Percentiles rank a stretch among this genome's conserved stretches.
These are phyloP conservation scores for Kingdonia uniflora DNA, from an alignment of 164 flowering plant species.

Conservation along the genomic window DNA sequence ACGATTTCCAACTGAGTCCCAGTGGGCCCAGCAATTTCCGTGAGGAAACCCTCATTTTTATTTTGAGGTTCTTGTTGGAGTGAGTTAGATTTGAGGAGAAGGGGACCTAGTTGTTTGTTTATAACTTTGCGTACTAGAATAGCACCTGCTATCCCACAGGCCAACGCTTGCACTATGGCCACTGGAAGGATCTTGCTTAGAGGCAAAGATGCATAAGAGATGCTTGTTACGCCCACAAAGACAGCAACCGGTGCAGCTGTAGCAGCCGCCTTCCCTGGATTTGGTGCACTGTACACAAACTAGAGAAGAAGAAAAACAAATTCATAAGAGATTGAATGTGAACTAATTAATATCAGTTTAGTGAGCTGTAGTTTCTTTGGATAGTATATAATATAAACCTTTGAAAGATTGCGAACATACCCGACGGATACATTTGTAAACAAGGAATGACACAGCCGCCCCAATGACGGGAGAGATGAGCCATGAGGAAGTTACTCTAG, in stretches of 20 bases:
- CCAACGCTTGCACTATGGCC: conserved; percentile 76
- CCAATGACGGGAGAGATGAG: conserved; percentile 87
- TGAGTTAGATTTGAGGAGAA: conserved; percentile 33
- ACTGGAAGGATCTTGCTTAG: conserved; percentile 50
- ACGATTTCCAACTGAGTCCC: conserved; percentile 91
- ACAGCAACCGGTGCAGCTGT: conserved; percentile 92
- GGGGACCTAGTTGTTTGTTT: conserved; percentile 78
- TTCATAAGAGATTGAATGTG: too few relatives aligned
- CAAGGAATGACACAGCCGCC: conserved; percentile 86
- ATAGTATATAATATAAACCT: background rate
- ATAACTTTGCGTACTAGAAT: conserved; percentile 54
- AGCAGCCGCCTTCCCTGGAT: conserved; percentile 97
- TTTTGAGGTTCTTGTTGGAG: conserved; percentile 20
- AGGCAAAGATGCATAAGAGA: conserved; percentile 80
- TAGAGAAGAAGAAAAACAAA: conserved; percentile 20
- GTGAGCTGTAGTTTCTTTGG: conserved; percentile 8
- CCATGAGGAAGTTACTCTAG: conserved; percentile 91
- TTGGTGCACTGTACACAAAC: conserved; percentile 98
- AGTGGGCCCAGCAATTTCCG: conserved; percentile 85
- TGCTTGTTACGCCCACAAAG: conserved; percentile 72
- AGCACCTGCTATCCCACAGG: conserved; percentile 71
- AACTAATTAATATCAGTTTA: background rate
- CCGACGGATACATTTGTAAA: conserved; percentile 94
- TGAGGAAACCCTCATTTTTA: conserved; percentile 46
- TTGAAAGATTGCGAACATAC: conserved; percentile 31